Conservation (phyloP, 2,329 filamentous ascomycete species). For the Cladosporium cucumerinum region DNA sequence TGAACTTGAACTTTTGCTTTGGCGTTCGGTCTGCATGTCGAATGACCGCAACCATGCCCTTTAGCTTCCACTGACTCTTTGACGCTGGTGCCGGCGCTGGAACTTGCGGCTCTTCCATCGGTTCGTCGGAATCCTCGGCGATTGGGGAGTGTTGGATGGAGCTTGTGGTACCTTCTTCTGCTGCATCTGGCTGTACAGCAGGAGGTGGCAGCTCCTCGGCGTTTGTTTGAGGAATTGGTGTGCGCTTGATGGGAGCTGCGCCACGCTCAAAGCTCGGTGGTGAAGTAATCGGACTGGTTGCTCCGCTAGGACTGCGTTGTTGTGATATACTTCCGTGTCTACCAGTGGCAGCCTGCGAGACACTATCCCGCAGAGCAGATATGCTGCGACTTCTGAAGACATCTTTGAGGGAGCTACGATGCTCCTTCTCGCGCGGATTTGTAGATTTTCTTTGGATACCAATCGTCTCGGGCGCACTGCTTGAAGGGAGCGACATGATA, state of each 20-base stretch:
- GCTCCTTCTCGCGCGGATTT: constrained; percentile 26
- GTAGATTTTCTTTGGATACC: constrained; percentile 13
- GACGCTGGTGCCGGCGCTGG: constrained; percentile 54
- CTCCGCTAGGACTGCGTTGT: constrained; percentile 27
- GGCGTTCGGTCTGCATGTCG: constrained; percentile 95
- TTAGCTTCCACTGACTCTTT: constrained; percentile 96
- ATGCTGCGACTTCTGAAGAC: constrained; percentile 65
- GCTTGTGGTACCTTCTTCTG: constrained; percentile 17
- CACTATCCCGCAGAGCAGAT: constrained; percentile 52
- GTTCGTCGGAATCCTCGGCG: constrained; percentile 11
- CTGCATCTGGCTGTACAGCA: constrained; percentile 23
- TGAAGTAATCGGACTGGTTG: constrained; percentile 41
- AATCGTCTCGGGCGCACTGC: constrained; percentile 6
- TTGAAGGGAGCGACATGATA: constrained; percentile 11
- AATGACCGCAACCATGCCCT: constrained; percentile 95
- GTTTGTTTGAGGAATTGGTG: constrained; percentile 24
- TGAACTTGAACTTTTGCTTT: constrained; percentile 99
- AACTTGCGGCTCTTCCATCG: constrained; percentile 20
- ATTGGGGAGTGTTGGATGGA: neutral
- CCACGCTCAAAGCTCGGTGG: constrained; percentile 42
- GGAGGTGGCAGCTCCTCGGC: constrained; percentile 33
- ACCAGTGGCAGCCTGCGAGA: constrained; percentile 25
- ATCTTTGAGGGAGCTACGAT: constrained; percentile 51
- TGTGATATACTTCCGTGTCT: constrained; percentile 25
- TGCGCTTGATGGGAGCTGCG: constrained; percentile 14